Evolutionary conservation across 495 filamentous ascomycete genomes (phyloP).

Genomic region (Penicillium tannophilum): DNA sequence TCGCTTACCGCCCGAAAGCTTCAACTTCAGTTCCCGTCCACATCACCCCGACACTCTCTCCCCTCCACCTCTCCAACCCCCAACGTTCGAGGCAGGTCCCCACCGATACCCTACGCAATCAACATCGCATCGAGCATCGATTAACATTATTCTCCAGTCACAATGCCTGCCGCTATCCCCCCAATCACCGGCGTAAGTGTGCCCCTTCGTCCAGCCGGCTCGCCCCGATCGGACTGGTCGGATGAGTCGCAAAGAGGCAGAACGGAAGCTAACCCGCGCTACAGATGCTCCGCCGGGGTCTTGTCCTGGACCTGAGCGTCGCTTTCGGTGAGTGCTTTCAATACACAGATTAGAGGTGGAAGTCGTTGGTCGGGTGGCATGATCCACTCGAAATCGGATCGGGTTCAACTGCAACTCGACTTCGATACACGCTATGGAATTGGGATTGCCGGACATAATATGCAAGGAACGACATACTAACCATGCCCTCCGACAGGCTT

Average conservation of each 20-base stretch:
- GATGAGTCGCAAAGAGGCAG: conserved; percentile 4
- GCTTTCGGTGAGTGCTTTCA: conserved; percentile 62
- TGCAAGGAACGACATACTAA: conserved; percentile 5
- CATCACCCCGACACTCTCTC: conserved; percentile 33
- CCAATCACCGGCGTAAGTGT: conserved; percentile 55
- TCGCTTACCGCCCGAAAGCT: conserved; percentile 50
- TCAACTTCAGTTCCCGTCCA: conserved; percentile 39
- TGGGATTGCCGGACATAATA: not conserved
- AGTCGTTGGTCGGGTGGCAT: conserved; percentile 20
- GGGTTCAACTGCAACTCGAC: not conserved
- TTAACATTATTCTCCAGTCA: conserved; percentile 27
- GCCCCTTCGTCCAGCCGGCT: conserved; percentile 26
- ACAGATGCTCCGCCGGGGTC: conserved; percentile 71
- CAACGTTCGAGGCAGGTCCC: conserved; percentile 24
- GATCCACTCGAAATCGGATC: conserved; percentile 11
- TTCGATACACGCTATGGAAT: not conserved
- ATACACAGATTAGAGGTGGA: not conserved
- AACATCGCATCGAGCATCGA: conserved; percentile 16
- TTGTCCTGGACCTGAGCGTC: conserved; percentile 79
- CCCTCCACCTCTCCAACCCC: conserved; percentile 31
- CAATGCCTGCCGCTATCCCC: conserved; percentile 49
- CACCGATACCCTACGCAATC: conserved; percentile 13
- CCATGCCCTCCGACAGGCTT: conserved; percentile 51
- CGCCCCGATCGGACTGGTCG: conserved; percentile 26
- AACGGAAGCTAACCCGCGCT: conserved; percentile 12